These are phyloP conservation scores for Hymenochaete sp. DNA, from an alignment of 1,284 basidiomycete species.

Conservation along the genomic window DNA sequence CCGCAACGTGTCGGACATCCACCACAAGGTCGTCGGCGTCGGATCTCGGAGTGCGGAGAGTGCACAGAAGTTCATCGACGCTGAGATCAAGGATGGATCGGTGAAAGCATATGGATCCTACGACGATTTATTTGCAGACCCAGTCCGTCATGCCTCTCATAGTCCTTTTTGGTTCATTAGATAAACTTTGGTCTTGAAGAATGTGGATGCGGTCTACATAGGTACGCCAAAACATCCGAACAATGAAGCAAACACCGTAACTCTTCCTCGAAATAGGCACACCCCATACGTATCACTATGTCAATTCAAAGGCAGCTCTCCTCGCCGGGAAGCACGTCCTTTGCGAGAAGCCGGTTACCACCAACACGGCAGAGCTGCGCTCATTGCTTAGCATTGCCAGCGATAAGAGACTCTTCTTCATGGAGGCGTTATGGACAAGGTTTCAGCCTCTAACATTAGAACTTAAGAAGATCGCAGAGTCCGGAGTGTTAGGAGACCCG, in stretches of 20 bases:
- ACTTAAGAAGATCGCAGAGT: constrained; percentile 55
- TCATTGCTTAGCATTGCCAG: constrained; percentile 67
- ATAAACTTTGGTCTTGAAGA: constrained; percentile 31
- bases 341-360: constrained; percentile 76
- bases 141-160: constrained; percentile 32
- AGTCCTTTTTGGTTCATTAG: constrained; percentile 2
- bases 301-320: constrained; percentile 69
- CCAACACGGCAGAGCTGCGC: constrained; percentile 54
- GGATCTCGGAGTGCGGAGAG: constrained; percentile 68
- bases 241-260: background rate
- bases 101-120: constrained; percentile 74
- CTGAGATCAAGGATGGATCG: constrained; percentile 38
- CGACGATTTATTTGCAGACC: constrained; percentile 66
- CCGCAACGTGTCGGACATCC: constrained; percentile 63
- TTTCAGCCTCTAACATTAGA: constrained; percentile 67
- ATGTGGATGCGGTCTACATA: constrained; percentile 76
- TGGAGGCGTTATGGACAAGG: constrained; percentile 82
- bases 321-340: constrained; percentile 79
- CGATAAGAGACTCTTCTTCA: constrained; percentile 73
- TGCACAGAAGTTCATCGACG: constrained; percentile 65
- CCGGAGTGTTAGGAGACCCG: constrained; percentile 53
- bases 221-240: constrained; percentile 31
- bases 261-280: constrained; percentile 43
- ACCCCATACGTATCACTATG: constrained; percentile 80
- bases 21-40: constrained; percentile 71